These are phyloP conservation scores for Blastobotrys raffinosifermentans DNA, from an alignment of 1,139 yeast genomes.

Conservation along the genomic window DNA sequence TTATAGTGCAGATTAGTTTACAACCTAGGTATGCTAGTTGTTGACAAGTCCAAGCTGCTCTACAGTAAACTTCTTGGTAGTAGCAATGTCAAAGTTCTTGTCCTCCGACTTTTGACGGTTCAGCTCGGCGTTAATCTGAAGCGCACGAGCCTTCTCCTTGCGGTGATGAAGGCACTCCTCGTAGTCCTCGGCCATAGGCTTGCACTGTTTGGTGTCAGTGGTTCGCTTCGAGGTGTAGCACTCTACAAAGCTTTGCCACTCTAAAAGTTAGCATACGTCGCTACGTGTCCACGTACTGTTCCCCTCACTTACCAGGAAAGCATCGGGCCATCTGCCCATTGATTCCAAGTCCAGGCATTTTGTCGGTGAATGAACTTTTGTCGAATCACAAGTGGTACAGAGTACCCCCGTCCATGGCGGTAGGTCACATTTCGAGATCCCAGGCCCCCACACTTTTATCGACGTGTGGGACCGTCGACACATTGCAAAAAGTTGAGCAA, in stretches of 20 bases:
- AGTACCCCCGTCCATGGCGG: too few relatives aligned
- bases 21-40: slow-evolving; percentile 9
- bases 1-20: too few relatives aligned
- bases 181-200: slow-evolving; percentile 41
- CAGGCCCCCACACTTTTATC: too few relatives aligned
- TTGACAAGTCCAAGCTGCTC: slow-evolving; percentile 21
- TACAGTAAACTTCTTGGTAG: slow-evolving; percentile 19
- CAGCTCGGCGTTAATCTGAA: slow-evolving; percentile 23
- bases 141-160: slow-evolving; percentile 35
- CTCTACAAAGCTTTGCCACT: slow-evolving; percentile 42
- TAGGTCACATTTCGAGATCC: too few relatives aligned
- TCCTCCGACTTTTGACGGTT: slow-evolving; percentile 21
- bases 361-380: slow-evolving; percentile 13
- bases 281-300: background rate
- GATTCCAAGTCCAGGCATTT: slow-evolving; percentile 39
- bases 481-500: too few relatives aligned
- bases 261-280: slow-evolving; percentile 18
- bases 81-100: slow-evolving; percentile 16
- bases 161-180: slow-evolving; percentile 45
- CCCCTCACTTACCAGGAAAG: slow-evolving; percentile 35
- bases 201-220: slow-evolving; percentile 35
- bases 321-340: slow-evolving; percentile 46
- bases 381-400: too few relatives aligned
- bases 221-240: slow-evolving; percentile 41
- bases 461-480: too few relatives aligned